Conservation (phyloP, 1,284 basidiomycete species). For the Earliella scabrosa region DNA sequence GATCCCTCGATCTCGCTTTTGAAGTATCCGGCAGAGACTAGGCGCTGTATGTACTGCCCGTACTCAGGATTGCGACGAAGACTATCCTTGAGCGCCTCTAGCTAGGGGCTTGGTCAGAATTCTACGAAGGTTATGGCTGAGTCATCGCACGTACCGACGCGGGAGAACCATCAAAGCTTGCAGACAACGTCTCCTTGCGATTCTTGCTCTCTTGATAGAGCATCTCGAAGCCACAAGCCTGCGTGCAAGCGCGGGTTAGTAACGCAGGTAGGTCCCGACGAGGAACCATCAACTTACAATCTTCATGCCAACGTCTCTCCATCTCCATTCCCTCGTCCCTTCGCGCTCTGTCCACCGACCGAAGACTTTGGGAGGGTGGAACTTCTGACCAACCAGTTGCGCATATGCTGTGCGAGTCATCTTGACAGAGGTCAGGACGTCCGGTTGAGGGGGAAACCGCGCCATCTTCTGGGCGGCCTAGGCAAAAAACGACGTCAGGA, state of each 20-base stretch:
- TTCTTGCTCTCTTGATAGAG: slow-evolving; percentile 83
- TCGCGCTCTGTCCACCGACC: slow-evolving; percentile 73
- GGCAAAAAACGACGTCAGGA: background rate
- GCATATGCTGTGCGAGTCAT: slow-evolving; percentile 94
- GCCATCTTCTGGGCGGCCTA: slow-evolving; percentile 87
- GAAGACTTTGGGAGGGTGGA: slow-evolving; percentile 90
- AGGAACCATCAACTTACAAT: slow-evolving; percentile 54
- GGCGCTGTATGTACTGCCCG: slow-evolving; percentile 65
- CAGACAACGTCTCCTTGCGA: slow-evolving; percentile 42
- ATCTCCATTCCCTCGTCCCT: slow-evolving; percentile 66
- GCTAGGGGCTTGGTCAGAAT: slow-evolving; percentile 42
- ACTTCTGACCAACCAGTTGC: slow-evolving; percentile 88
- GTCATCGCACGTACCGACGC: slow-evolving; percentile 61
- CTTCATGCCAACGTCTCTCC: slow-evolving; percentile 90
- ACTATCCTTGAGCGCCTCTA: slow-evolving; percentile 65
- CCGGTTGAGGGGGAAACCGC: slow-evolving; percentile 80
- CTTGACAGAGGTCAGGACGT: slow-evolving; percentile 61
- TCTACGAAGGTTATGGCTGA: too few species aligned
- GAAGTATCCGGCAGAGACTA: slow-evolving; percentile 76
- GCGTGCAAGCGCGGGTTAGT: slow-evolving; percentile 3
- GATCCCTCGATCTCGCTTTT: slow-evolving; percentile 77
- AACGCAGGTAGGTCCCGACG: background rate
- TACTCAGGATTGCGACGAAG: slow-evolving; percentile 71
- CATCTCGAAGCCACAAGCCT: slow-evolving; percentile 96
- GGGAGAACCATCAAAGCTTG: slow-evolving; percentile 41